phyloP scores from a whole-genome alignment of 176 grass and related monocot species.

The Hsuehochloa calcarea region DNA sequence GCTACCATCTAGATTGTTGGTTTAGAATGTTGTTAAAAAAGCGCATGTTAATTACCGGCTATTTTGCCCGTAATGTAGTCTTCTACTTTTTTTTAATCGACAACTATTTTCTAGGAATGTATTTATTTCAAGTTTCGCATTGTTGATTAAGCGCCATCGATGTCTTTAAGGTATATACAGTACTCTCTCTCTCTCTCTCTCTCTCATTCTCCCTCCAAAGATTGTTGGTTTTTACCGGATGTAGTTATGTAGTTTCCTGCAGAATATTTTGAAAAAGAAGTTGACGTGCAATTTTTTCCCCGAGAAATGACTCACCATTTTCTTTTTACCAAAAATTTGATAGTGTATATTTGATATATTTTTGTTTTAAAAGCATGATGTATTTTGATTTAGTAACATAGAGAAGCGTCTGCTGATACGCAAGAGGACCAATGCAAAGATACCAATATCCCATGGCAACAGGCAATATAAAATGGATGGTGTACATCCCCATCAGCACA shows the following conservation, averaged over 20 bases:
- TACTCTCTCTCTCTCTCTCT: not conserved
- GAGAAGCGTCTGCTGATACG: not conserved
- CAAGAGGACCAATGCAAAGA: too few species aligned
- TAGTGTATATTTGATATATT: not conserved
- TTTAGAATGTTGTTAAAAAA: not conserved
- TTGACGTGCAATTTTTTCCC: not conserved
- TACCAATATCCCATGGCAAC: not conserved
- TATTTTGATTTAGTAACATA: not conserved
- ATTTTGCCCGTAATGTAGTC: too few species aligned
- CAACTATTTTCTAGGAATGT: not conserved
- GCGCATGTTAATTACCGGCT: not conserved
- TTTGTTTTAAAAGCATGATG: not conserved
- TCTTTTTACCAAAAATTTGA: not conserved
- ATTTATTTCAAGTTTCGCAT: not conserved
- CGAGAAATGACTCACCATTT: not conserved
- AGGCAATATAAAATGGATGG: not conserved
- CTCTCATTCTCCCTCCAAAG: not conserved
- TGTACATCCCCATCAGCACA: constrained; percentile 17
- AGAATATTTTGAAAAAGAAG: not conserved
- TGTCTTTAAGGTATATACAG: not conserved
- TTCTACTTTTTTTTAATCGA: not conserved
- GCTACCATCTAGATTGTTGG: not conserved
- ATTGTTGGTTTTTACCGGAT: too few species aligned
- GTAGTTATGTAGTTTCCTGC: not conserved
- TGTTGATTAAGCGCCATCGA: not conserved